Evolutionary conservation across 352 stramenopile genomes (phyloP), one percentile per base, ranked within the genome.

Genomic region (Pythium dissimile): DNA sequence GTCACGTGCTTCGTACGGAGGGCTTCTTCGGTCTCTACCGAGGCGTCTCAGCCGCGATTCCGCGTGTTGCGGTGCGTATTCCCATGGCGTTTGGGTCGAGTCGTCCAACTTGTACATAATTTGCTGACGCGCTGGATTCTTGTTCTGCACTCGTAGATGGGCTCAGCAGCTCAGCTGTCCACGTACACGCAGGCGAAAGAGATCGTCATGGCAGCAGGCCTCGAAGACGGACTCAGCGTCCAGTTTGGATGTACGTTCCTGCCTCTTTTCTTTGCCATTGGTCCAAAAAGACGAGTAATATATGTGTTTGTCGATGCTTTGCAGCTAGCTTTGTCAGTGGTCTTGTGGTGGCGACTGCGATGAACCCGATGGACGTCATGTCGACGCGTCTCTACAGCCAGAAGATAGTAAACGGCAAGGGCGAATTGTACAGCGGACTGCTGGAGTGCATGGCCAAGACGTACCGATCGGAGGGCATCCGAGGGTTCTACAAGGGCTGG

Each of bases 351-450:
- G 89, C 84, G 54, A 93, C 80, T 27, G 77, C 82, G 15, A 95
- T 95, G 83, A 95, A 95, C 65, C 85, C 85, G 23, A 90, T 95
- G 62, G 85, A 95, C 59, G 85, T 95, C 24, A 81, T 95, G 31
- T 93, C 83, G 11, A 95, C 85, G 42, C 80, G 85, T 30, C 60
- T 95, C 56, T 95, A 95, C 76, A 93, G 83, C 46, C 85, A 95
- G 55, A 88, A 88, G 51, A 83, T 95, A 4, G 79, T 95, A 35
- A 80, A 95, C 48, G 85, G 85, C 66, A 88, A 92, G 72, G 85
- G 85, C 13, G 80, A 83, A 34, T 59, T 95, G 18, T 95, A 95
- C 71, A 69, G 68, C 23, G 78, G 78, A 42, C 63, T 93, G 23
- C 39, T 88, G 16, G 85, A 95, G 65, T 93, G 85, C 59, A 77